Evolutionary conservation across 1,139 yeast genomes (phyloP), one percentile per base, ranked within the genome.

Genomic region (Trichomonascaceae sp.): DNA sequence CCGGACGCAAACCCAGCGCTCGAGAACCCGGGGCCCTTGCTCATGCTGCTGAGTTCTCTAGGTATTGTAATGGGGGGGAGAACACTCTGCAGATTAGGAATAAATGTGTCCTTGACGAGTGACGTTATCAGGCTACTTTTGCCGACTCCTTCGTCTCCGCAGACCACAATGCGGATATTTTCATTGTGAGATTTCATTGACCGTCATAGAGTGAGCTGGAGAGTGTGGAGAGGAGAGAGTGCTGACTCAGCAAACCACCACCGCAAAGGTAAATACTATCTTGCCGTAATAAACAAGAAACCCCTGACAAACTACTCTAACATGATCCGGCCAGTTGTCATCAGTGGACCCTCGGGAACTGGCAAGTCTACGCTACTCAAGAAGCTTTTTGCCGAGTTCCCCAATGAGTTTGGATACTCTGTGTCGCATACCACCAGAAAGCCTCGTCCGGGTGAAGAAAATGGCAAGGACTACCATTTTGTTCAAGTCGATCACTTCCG

Each of bases 341-440:
- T 89, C 43, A 85, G 96, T 28, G 98, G 98, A 43, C 98, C 98
- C 35, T 82, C 95, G 36, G 99, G 67, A 6, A 71, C 96, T 27
- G 99, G 99, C 43, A 89, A 89, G 61, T 85, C 96, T 47, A 89
- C 99, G 13, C 67, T 89, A 40, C 69, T 89, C 56, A 85, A 89
- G 62, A 80, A 76, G 57, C 67, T 89, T 44, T 81, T 92, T 54
- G 85, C 81, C 30, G 97, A 89, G 57, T 84, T 59, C 59, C 98
- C 98, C 39, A 74, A 71, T 48, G 71, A 66, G 42, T 89, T 89
- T 59, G 98, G 97, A 2, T 89, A 89, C 59, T 82, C 95, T 29
- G 84, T 89, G 27, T 85, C 96, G 32, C 67, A 89, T 57, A 89
- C 98, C 42, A 89, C 99, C 18, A 74, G 99, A 59, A 50, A 60